Conservation (phyloP, 108 stramenopile species). For the Cyclostephanos tholiformis region DNA sequence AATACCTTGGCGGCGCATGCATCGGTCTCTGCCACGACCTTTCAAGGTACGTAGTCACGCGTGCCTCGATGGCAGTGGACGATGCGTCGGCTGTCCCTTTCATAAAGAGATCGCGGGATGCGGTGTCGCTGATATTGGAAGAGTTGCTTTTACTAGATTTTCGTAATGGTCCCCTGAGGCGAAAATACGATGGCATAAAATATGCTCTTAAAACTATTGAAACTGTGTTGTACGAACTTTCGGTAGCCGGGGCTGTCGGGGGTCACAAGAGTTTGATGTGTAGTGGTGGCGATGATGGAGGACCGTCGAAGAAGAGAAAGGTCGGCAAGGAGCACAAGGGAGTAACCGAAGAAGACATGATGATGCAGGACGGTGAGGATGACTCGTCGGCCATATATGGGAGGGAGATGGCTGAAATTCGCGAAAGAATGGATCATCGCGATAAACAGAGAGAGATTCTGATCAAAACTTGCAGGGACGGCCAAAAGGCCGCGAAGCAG, state of each 20-base stretch:
- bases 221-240: slow-evolving; percentile 87
- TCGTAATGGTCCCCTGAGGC: slow-evolving; percentile 91
- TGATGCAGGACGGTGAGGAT: slow-evolving; percentile 19
- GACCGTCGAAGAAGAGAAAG: slow-evolving; percentile 20
- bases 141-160: slow-evolving; percentile 86
- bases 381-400: slow-evolving; percentile 19
- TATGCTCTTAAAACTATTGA: slow-evolving; percentile 79
- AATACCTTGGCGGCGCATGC: slow-evolving; percentile 78
- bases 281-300: slow-evolving; percentile 6
- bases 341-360: slow-evolving; percentile 15
- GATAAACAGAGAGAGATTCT: slow-evolving; percentile 84
- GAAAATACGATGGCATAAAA: slow-evolving; percentile 87
- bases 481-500: slow-evolving; percentile 93
- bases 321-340: slow-evolving; percentile 26
- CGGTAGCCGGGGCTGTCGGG: slow-evolving; percentile 56
- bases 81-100: slow-evolving; percentile 44
- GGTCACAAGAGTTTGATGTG: background rate
- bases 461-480: slow-evolving; percentile 89
- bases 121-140: slow-evolving; percentile 60
- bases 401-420: slow-evolving; percentile 65
- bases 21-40: slow-evolving; percentile 77
- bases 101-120: slow-evolving; percentile 58
- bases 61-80: slow-evolving; percentile 57
- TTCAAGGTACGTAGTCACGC: slow-evolving; percentile 63
- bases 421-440: slow-evolving; percentile 73